Evolutionary conservation across 164 flowering plant genomes (phyloP).

Genomic region (Vitis cinerea): DNA sequence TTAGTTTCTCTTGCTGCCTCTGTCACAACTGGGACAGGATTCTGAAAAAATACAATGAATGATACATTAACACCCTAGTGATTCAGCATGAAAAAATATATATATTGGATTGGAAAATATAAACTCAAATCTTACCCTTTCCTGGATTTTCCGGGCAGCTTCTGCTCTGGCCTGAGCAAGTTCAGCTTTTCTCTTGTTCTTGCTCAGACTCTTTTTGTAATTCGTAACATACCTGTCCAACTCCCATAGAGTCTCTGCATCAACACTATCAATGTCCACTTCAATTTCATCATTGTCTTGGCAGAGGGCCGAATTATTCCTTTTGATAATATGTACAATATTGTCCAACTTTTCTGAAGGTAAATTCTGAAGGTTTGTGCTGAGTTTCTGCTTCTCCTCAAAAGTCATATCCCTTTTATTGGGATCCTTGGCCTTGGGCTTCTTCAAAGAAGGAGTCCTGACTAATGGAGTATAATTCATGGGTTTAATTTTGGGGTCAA

Average conservation of each 20-base stretch:
- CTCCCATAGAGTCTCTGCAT: slow-evolving; percentile 74
- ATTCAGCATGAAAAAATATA: not conserved
- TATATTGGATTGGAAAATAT: not conserved
- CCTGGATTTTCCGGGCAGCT: slow-evolving; percentile 24
- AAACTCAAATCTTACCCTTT: slow-evolving; percentile 24
- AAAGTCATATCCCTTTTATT: slow-evolving; percentile 66
- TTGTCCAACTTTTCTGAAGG: slow-evolving; percentile 64
- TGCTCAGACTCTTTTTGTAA: slow-evolving; percentile 60
- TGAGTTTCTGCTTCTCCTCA: slow-evolving; percentile 67
- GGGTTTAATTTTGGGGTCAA: slow-evolving; percentile 26
- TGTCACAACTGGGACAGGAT: slow-evolving; percentile 14
- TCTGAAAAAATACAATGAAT: slow-evolving; percentile 19
- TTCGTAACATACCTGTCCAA: slow-evolving; percentile 69
- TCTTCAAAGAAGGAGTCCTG: slow-evolving; percentile 43
- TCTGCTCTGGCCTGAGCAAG: slow-evolving; percentile 40
- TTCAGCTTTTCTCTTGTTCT: slow-evolving; percentile 59
- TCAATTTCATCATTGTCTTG: slow-evolving; percentile 70
- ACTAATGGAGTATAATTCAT: slow-evolving; percentile 23
- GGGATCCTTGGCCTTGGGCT: slow-evolving; percentile 69
- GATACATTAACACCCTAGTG: slow-evolving; percentile 1
- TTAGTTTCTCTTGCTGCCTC: slow-evolving; percentile 31
- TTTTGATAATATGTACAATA: slow-evolving; percentile 61
- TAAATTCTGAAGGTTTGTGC: slow-evolving; percentile 51
- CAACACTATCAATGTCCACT: slow-evolving; percentile 70
- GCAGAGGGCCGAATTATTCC: slow-evolving; percentile 48